Evolutionary conservation across 78 protist species (phyloP).

Genomic region (Goniomonas avonlea): DNA sequence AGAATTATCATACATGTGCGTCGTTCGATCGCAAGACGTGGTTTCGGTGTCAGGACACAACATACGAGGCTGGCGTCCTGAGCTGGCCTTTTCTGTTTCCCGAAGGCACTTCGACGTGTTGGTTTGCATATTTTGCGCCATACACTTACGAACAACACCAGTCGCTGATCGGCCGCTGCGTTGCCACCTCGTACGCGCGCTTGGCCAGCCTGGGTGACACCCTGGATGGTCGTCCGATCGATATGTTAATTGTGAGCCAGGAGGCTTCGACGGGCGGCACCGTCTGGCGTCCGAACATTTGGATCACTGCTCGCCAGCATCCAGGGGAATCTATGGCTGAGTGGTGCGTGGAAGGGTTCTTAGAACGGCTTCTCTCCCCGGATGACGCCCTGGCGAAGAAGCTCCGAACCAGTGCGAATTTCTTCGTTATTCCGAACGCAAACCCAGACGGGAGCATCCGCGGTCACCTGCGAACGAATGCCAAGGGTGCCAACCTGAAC

Average conservation of each 20-base stretch:
- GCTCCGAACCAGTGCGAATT: neutral
- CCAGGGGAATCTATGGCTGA: neutral
- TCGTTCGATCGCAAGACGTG: slow-evolving; percentile 5
- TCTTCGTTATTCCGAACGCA: neutral
- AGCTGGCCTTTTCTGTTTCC: neutral
- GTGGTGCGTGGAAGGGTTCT: slow-evolving; percentile 2
- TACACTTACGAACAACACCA: neutral
- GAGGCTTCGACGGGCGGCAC: neutral
- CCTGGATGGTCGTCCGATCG: slow-evolving; percentile 1
- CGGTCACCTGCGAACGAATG: slow-evolving; percentile 6
- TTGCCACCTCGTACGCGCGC: neutral
- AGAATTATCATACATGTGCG: neutral
- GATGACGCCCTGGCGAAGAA: neutral
- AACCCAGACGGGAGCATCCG: neutral
- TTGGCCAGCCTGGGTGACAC: neutral
- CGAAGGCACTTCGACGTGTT: neutral
- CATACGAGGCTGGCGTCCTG: neutral
- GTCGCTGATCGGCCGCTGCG: neutral
- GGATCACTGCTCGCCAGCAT: slow-evolving; percentile 6
- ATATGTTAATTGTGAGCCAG: neutral
- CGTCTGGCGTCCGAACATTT: neutral
- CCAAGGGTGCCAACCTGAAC: slow-evolving; percentile 3
- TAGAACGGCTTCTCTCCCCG: neutral
- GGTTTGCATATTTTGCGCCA: neutral
- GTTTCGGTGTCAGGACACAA: neutral